Base-by-base conservation (phyloP, 1,284 basidiomycete species). In the Puccinia novopanici region DNA sequence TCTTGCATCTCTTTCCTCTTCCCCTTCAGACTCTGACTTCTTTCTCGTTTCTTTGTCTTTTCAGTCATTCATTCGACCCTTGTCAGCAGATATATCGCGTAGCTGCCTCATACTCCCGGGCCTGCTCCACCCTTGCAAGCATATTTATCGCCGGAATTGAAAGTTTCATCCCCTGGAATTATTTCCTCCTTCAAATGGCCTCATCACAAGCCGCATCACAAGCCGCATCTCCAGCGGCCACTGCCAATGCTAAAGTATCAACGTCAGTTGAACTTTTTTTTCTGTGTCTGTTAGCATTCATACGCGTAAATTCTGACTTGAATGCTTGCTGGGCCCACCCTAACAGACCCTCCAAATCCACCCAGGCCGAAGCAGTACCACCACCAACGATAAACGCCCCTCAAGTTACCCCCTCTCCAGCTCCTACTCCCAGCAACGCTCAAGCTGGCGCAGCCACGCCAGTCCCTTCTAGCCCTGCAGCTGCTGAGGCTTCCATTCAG, bases 241-340 rank as follows among this genome's bases (percentile, higher is more conserved):
- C 48, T 54, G 67, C 45, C 42, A 27, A 42, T 40, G 17, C 48
- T 34, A 54, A 54, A 19, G 9, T 54, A 71, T 54, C 50, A 54
- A 71, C 68, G 68, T 71, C 45, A 71, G 68, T 71, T 70, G 4
- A 45, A 67, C 13, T 67, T 48, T 22, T n/a, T 22, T n/a, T n/a
- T 65, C 15, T 24, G 3, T 27, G 3, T 3, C 8, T 24, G 5
- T 13, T 42, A n/a, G 5, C 8, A 27, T 6, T 67, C 37, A 37
- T 6, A 48, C 24, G 3, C 5, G 30, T 10, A 24, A 13, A 48
- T 24, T 22, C 6, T 27, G 19, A 34, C 9, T 27, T 71, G 48
- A n/a, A n/a, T n/a, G 27, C 27, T 1, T 70, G 48, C 24, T 50
- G 13, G 27, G 24, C 45, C 50, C 8, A 63, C 22, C 13, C 67